Conservation (phyloP, 257 asterid genomes). For the Galeopsis tetrahit region DNA sequence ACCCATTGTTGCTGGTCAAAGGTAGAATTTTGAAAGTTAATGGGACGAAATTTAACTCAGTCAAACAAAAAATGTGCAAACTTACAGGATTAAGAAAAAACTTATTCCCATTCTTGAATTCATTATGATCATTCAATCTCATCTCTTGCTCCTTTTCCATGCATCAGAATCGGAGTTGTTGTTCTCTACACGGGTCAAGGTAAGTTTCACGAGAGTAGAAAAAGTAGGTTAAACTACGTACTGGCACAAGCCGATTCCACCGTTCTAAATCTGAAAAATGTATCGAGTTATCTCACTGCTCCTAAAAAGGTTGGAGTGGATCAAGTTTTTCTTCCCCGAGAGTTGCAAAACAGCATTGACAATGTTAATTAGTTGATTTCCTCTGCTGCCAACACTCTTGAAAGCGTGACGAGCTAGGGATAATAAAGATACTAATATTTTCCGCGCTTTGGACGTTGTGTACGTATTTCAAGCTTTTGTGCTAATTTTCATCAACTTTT, state of each 20-base stretch:
- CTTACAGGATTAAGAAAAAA: no score
- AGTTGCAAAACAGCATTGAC: slow-evolving; percentile 69
- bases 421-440: slow-evolving; percentile 59
- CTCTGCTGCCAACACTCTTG: slow-evolving; percentile 72
- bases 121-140: slow-evolving; percentile 18
- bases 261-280: slow-evolving; percentile 59
- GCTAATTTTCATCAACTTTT: background rate
- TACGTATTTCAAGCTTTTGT: slow-evolving; percentile 42
- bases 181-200: slow-evolving; percentile 89
- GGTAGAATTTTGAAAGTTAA: no score
- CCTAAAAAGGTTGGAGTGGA: slow-evolving; percentile 65
- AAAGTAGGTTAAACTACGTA: slow-evolving; percentile 60
- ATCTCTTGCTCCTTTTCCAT: slow-evolving; percentile 27
- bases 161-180: slow-evolving; percentile 71
- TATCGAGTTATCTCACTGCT: slow-evolving; percentile 66
- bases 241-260: slow-evolving; percentile 75
- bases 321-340: slow-evolving; percentile 61
- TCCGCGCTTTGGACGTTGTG: slow-evolving; percentile 60
- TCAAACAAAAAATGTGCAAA: no score
- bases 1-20: no score
- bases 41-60: no score
- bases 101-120: background rate
- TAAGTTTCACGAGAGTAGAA: slow-evolving; percentile 64
- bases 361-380: slow-evolving; percentile 58
- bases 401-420: slow-evolving; percentile 49